Conservation (phyloP, 176 grass and related monocot genomes). For the Zea luxurians region DNA sequence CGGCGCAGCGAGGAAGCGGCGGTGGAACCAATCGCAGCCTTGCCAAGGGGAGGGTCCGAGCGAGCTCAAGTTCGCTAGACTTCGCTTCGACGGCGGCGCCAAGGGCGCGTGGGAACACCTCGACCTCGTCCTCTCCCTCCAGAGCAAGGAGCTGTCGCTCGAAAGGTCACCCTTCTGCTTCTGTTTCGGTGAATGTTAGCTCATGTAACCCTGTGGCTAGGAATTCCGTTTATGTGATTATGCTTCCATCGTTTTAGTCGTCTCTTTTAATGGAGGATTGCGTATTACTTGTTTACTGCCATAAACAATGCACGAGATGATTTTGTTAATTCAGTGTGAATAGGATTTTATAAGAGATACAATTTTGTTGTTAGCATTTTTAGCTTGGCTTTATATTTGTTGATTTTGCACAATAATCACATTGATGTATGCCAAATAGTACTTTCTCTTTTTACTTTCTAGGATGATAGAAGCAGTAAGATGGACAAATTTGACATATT, state of each 20-base stretch:
- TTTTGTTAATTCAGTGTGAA: conserved; percentile 18
- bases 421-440: neutral
- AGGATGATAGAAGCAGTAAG: neutral
- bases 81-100: conserved; percentile 17
- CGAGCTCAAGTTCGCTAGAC: conserved; percentile 3
- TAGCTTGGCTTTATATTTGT: conserved; percentile 12
- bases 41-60: conserved; percentile 1
- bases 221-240: conserved; percentile 7
- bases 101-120: conserved; percentile 54
- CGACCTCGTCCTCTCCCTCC: conserved; percentile 76
- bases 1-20: conserved; percentile 38
- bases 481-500: neutral
- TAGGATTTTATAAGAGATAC: neutral
- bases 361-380: neutral
- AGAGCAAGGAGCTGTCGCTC: conserved; percentile 71
- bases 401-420: conserved; percentile 7
- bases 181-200: conserved; percentile 3
- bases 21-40: conserved; percentile 30
- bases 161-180: conserved; percentile 49
- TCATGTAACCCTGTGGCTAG: neutral
- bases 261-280: conserved; percentile 13
- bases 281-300: conserved; percentile 15
- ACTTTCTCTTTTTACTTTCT: neutral
- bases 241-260: conserved; percentile 19
- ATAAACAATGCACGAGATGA: neutral